Conservation (phyloP, 2,329 filamentous ascomycete genomes). For the Lasiodiplodia theobromae region DNA sequence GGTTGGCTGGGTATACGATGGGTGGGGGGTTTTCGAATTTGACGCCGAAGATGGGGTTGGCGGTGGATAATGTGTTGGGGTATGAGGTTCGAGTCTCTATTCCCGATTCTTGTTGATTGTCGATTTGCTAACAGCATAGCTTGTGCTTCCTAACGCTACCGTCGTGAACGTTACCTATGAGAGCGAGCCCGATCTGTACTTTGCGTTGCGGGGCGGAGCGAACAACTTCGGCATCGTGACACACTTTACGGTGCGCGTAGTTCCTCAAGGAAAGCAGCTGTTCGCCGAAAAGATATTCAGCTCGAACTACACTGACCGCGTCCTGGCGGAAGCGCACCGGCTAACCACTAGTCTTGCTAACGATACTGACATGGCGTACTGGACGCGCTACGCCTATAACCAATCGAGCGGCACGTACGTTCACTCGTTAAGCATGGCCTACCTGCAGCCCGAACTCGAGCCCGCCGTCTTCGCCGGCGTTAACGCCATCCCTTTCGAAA, state of each 20-base stretch:
- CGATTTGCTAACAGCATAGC: neutral
- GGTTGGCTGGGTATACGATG: slow-evolving; percentile 28
- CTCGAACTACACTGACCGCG: slow-evolving; percentile 33
- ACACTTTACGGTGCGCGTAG: slow-evolving; percentile 36
- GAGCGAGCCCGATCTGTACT: slow-evolving; percentile 40
- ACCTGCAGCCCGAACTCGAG: neutral
- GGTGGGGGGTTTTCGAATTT: slow-evolving; percentile 31
- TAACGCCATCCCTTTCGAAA: neutral
- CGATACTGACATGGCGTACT: slow-evolving; percentile 36
- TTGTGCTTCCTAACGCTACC: neutral
- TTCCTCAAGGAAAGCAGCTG: slow-evolving; percentile 38
- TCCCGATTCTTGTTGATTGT: neutral
- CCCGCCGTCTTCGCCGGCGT: neutral
- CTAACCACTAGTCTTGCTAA: slow-evolving; percentile 34
- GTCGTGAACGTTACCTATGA: slow-evolving; percentile 8
- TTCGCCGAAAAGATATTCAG: slow-evolving; percentile 44
- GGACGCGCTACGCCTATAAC: slow-evolving; percentile 35
- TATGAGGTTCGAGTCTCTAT: neutral
- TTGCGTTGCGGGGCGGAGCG: slow-evolving; percentile 47
- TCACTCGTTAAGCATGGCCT: slow-evolving; percentile 31
- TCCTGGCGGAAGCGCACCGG: slow-evolving; percentile 34
- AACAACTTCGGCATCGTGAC: slow-evolving; percentile 50
- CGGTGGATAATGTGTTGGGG: slow-evolving; percentile 1
- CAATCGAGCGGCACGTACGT: slow-evolving; percentile 37
- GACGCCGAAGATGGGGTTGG: neutral